Evolutionary conservation across 2,329 filamentous ascomycete genomes (phyloP).

Genomic region (Clonostachys chloroleuca): DNA sequence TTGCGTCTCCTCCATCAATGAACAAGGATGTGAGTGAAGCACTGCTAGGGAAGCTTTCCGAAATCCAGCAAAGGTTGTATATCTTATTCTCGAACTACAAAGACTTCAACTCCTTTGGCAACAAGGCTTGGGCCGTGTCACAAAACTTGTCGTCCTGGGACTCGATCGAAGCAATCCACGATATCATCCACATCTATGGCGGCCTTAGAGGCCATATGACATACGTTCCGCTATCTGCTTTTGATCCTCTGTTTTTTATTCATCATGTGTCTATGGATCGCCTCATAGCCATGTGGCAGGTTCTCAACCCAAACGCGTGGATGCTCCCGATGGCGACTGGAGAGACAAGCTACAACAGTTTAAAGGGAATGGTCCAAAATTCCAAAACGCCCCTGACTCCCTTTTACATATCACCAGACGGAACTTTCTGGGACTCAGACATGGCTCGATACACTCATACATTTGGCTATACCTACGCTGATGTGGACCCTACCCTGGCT

Average conservation of each 20-base stretch:
- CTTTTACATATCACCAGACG: conserved; percentile 54
- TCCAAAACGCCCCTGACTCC: conserved; percentile 58
- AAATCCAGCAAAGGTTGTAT: conserved; percentile 59
- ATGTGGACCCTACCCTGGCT: conserved; percentile 33
- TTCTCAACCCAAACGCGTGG: conserved; percentile 64
- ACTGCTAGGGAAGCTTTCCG: conserved; percentile 37
- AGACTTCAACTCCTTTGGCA: conserved; percentile 66
- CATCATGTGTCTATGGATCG: conserved; percentile 76
- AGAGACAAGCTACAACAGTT: conserved; percentile 58
- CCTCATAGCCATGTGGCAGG: conserved; percentile 73
- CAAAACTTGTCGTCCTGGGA: conserved; percentile 47
- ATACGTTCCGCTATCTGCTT: conserved; percentile 67
- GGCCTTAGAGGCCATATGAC: conserved; percentile 65
- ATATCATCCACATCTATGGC: conserved; percentile 55
- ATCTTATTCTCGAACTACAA: conserved; percentile 64
- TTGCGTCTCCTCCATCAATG: conserved; percentile 40
- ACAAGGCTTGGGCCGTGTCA: conserved; percentile 55
- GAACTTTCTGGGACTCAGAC: conserved; percentile 66
- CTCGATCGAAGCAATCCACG: conserved; percentile 62
- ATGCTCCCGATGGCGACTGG: conserved; percentile 50
- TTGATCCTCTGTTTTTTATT: conserved; percentile 76
- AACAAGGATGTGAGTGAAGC: conserved; percentile 50
- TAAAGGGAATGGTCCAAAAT: conserved; percentile 48
- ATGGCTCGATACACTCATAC: conserved; percentile 50
- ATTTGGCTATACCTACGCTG: conserved; percentile 74